Evolutionary conservation across 768 basidiomycete species (phyloP).

Genomic region (Coprinopsis cinerea): DNA sequence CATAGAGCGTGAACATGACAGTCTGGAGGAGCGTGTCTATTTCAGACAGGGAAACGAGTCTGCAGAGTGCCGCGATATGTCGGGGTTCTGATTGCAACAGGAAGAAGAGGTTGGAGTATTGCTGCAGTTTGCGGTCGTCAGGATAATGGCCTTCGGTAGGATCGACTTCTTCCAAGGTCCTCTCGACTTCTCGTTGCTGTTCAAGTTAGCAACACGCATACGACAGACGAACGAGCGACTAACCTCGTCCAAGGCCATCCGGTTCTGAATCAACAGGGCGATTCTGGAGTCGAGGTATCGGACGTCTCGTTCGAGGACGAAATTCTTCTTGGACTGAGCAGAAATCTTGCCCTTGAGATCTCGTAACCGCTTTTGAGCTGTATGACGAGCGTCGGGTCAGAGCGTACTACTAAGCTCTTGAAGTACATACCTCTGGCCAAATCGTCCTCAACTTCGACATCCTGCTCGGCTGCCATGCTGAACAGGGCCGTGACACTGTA

Average conservation of each 20-base stretch:
- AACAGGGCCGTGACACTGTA: conserved; percentile 95
- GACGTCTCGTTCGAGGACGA: conserved; percentile 97
- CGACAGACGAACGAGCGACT: conserved; percentile 21
- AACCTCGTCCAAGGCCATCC: conserved; percentile 95
- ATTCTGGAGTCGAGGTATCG: conserved; percentile 97
- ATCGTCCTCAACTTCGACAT: conserved; percentile 96
- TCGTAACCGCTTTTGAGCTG: conserved; percentile 94
- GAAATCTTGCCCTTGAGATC: conserved; percentile 97
- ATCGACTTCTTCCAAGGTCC: conserved; percentile 93
- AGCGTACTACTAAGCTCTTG: conserved; percentile 1
- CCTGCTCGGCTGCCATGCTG: conserved; percentile 98
- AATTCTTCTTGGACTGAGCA: conserved; percentile 99
- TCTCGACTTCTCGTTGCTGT: conserved; percentile 91
- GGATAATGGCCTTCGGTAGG: conserved; percentile 89
- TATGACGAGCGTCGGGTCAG: conserved; percentile 8
- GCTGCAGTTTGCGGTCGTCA: conserved; percentile 89
- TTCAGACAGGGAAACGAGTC: conserved; percentile 92
- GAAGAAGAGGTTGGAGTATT: conserved; percentile 99
- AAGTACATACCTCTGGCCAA: conserved; percentile 76
- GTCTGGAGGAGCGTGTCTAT: conserved; percentile 99
- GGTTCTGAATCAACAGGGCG: conserved; percentile 95
- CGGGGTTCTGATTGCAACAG: conserved; percentile 96
- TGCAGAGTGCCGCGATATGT: conserved; percentile 93
- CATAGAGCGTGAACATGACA: conserved; percentile 99
- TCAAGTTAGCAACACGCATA: conserved; percentile 13